Base-by-base conservation (phyloP, 1,284 basidiomycete species). In the Melampsora americana region DNA sequence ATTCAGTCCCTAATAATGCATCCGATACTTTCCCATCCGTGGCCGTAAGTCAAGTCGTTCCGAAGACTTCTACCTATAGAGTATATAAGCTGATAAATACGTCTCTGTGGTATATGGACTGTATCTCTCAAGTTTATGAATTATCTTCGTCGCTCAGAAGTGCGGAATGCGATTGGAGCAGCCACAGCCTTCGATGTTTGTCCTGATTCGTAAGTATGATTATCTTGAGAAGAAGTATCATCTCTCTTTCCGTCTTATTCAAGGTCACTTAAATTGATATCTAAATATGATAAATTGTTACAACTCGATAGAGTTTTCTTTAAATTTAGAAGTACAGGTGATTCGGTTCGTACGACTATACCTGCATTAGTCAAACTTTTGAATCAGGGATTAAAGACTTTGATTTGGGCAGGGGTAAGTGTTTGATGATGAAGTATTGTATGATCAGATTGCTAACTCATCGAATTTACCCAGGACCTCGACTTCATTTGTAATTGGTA, bases 321-420 rank as follows among this genome's bases (percentile, higher is more conserved):
- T 26, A 60, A 69, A 68, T 69, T 76, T 30, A 69, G 28, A 35
- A 61, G 67, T 44, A 76, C 66, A 35, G 74, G 74, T 46, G 74
- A 76, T 60, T 59, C 30, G 16, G 50, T 60, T 5, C 66, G 74
- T 16, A 62, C 66, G 9, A 62, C 74, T 30, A 64, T 53, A n/a
- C 67, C 74, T 32, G 35, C 74, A 12, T 59, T 76, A 12, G 60
- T 60, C 35, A 76, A 65, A 61, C 59, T 76, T 65, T 28, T 76
- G 12, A 64, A 76, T 53, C 59, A 64, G 53, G 74, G 74, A 18
- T 69, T 76, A 48, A 66, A 46, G 20, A 76, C 74, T 56, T 46
- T 76, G 26, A 76, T 76, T 42, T 76, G 74, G 74, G 74, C 67
- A 39, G 74, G 74, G n/a, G 74, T 76, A 50, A 50, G 74, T 65